Evolutionary conservation across 2,329 filamentous ascomycete species (phyloP), one percentile per base, ranked within the genome.

Genomic region (Fusarium heterosporum): DNA sequence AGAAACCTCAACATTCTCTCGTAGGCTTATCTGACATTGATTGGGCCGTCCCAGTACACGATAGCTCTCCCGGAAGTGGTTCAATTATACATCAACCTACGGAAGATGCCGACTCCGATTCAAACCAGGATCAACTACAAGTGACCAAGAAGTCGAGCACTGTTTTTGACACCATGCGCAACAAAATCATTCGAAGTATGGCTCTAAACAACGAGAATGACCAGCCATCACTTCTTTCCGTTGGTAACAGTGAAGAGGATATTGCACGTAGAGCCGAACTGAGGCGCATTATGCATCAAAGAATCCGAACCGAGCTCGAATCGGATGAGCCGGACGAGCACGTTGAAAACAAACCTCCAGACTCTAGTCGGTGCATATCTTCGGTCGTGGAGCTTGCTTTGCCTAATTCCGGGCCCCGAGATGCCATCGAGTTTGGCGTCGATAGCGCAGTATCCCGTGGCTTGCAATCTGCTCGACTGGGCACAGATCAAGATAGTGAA

Each of bases 251-350:
- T 45, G 78, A 85, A 25, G 84, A 86, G 62, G 84, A 86, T 64
- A 70, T 86, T 41, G 82, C 84, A 50, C 80, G 85, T 28, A 80
- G 85, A 66, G 85, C 85, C 28, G 86, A 88, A 66, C 74, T 89
- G 53, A 84, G 81, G 66, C 80, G 85, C 19, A 76, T 88, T 10
- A 83, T 85, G 74, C 82, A 84, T 47, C 83, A 82, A 66, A 81
- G 85, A 62, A 88, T 88, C n/a, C 84, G 84, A 62, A 82, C 87
- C 41, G 86, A 88, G 67, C 77, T 89, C 5, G 80, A 83, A 43
- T 81, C 75, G 38, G 84, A 86, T 36, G 75, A 79, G 34, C 71
- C 74, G 11, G 77, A 78, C 45, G 78, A 80, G 17, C 74, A 77
- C 17, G 57, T 66, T 2, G 77, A 72, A 39, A 71, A 72, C 7